These are phyloP conservation scores for Chaetomiaceae sp. DNA, from an alignment of 2,329 filamentous ascomycete species.

Conservation along the genomic window DNA sequence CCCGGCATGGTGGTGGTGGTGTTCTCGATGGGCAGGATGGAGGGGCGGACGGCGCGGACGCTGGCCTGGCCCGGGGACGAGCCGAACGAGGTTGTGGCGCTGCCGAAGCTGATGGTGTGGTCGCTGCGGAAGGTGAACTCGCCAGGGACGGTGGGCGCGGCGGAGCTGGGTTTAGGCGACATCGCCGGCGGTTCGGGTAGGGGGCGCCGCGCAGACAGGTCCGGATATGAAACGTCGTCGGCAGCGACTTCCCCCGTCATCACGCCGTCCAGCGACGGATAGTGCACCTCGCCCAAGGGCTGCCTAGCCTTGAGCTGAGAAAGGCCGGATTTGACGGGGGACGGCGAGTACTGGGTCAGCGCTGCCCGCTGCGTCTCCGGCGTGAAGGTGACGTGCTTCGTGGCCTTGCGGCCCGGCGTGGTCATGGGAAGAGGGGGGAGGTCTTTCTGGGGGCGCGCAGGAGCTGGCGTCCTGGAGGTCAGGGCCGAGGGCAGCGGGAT, in stretches of 20 bases:
- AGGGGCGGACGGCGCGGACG: conserved; percentile 53
- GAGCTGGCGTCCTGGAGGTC: conserved; percentile 42
- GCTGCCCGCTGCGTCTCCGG: conserved; percentile 55
- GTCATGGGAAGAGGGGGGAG: conserved; percentile 49
- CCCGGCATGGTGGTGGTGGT: conserved; percentile 54
- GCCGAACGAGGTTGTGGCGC: conserved; percentile 49
- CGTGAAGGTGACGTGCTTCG: conserved; percentile 76
- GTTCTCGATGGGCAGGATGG: conserved; percentile 36
- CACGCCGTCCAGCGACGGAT: conserved; percentile 30
- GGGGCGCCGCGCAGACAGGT: conserved; percentile 21
- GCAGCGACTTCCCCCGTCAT: conserved; percentile 25
- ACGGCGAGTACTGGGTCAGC: conserved; percentile 46
- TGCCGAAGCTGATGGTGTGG: conserved; percentile 55
- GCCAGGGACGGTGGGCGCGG: conserved; percentile 42
- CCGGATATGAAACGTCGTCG: conserved; percentile 22
- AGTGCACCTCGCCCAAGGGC: conserved; percentile 28
- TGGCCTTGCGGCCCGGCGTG: conserved; percentile 60
- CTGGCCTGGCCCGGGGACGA: conserved; percentile 53
- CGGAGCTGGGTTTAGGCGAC: conserved; percentile 14
- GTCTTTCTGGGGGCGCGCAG: conserved; percentile 43
- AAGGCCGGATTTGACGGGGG: conserved; percentile 46
- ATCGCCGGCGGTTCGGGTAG: conserved; percentile 26
- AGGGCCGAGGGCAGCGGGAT: conserved; percentile 40
- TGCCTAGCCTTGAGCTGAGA: conserved; percentile 29
- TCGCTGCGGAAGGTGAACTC: conserved; percentile 62